Evolutionary conservation across 139 green algal species (phyloP), one percentile per base, ranked within the genome.

Genomic region (Auxenochlorella pyrenoidosa): DNA sequence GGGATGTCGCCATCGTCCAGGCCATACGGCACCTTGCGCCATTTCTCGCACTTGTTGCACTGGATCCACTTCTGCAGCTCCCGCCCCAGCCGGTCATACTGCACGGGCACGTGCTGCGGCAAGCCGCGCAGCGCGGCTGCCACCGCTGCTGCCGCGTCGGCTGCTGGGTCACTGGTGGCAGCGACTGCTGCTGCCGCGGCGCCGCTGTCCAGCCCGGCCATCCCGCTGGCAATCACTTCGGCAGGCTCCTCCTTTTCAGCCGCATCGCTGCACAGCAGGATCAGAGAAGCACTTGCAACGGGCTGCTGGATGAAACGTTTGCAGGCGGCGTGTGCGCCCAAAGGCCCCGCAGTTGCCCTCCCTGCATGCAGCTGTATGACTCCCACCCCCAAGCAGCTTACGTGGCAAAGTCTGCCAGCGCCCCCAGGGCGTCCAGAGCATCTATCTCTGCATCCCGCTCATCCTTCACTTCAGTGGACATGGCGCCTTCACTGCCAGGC

Each of bases 11-110:
- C 89, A 54, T 97, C 96, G 8, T 87, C 87, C 5, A 98, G 41
- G 51, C 87, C 88, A 75, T 90, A 96, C 0, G 96, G 96, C 41
- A 96, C 95, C 93, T 96, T 95, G 43, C 96, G 92, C 96, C 96
- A 98, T 86, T 96, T 96, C 72, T 91, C 90, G 85, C 96, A 98
- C 32, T 81, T 88, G 73, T 75, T 89, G 89, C 96, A 98, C 78
- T 98, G 96, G 19, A 98, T 94, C 96, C 96, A 98, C 88, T 98
- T 98, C 73, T 97, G 93, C 81, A 94, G 88, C 58, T 92, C 86
- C 65, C 84, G 60, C 13, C 86, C 86, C 59, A 82, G 72, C 41
- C 87, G 40, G 51, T 91, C 83, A 38, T 91, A 88, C 86, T 87
- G 79, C 68, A 66, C 47, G 6, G 83, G 85, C 75, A 90, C 59